phyloP scores from a whole-genome alignment of 768 basidiomycete genomes.

The Leucocoprinus sp. region DNA sequence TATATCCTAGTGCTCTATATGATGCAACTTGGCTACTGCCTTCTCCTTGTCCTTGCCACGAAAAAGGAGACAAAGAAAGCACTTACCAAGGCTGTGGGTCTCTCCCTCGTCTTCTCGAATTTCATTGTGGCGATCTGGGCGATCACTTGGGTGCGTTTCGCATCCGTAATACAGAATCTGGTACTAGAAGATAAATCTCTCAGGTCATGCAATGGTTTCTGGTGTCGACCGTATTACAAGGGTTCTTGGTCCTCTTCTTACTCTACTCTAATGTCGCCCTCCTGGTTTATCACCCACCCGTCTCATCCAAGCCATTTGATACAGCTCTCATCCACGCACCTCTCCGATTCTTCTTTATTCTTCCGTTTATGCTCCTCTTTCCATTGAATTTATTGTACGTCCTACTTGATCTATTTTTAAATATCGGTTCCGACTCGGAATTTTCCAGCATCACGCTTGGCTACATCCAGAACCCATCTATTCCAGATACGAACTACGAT shows the following conservation, averaged over 20 bases:
- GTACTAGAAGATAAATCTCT: background rate
- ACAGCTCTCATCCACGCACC: slow-evolving; percentile 84
- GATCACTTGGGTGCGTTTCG: slow-evolving; percentile 53
- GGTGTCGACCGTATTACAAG: slow-evolving; percentile 64
- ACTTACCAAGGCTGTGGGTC: slow-evolving; percentile 71
- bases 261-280: slow-evolving; percentile 76
- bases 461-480: slow-evolving; percentile 43
- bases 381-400: slow-evolving; percentile 51
- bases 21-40: slow-evolving; percentile 74
- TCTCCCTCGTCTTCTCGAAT: slow-evolving; percentile 69
- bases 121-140: slow-evolving; percentile 79
- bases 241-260: slow-evolving; percentile 60
- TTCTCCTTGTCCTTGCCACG: slow-evolving; percentile 61
- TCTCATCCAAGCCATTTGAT: slow-evolving; percentile 57
- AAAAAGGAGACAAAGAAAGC: slow-evolving; percentile 79
- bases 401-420: background rate
- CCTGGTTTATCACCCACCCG: slow-evolving; percentile 63
- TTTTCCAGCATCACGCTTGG: slow-evolving; percentile 57
- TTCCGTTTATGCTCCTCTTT: slow-evolving; percentile 52
- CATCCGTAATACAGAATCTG: background rate
- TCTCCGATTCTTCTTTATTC: slow-evolving; percentile 56
- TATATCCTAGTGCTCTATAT: slow-evolving; percentile 58
- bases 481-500: slow-evolving; percentile 44
- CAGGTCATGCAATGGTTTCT: slow-evolving; percentile 73
- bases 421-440: background rate